Evolutionary conservation across 2,329 filamentous ascomycete genomes (phyloP), one percentile per base, ranked within the genome.

Genomic region (Ophidiomyces ophidiicola): DNA sequence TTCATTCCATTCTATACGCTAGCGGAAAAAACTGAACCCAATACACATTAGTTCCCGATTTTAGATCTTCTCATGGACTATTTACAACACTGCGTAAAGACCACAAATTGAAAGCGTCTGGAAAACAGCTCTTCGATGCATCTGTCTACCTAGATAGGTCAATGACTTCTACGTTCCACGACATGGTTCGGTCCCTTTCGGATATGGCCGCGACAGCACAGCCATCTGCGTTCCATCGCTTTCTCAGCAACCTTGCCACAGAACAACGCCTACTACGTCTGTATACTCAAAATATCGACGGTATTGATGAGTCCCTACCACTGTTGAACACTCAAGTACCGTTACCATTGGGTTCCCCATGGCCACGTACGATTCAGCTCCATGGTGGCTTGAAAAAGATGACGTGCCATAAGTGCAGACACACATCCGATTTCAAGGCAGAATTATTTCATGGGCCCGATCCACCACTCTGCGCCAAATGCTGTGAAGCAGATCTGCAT

Each of bases 231-330:
- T 98, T 98, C 56, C 90, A 98, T 66, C 83, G 94, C 56, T 73
- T 98, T 60, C 72, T 98, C 30, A 90, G 90, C 33, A 88, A 86
- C 3, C 70, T 98, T 15, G 84, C 88, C 3, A 74, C 82, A 42
- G 86, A 96, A 61, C 83, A 81, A 30, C 82, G 90, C 14, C 65
- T 98, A 17, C 68, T 94, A 55, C 82, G 90, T 30, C 71, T 98
- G 5, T 98, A 98, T 60, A 88, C 84, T 2, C 90, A 98, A 56
- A 98, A 98, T 51, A 88, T 98, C 23, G 90, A 98, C 62, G 85
- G 87, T 43, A 82, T 98, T 48, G 90, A 98, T 52, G 90, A 84
- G 0, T 74, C 77, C 5, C 72, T 98, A 59, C 67, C 76, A 32
- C 87, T 88, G 2, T 67, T 98, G 6, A 71, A 73, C 18, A 96